A percentile compares a stretch with the other conserved stretches of the same genome.
These are phyloP conservation scores for Picea mariana DNA, from an alignment of 83 land plant genomes.

Conservation along the genomic window DNA sequence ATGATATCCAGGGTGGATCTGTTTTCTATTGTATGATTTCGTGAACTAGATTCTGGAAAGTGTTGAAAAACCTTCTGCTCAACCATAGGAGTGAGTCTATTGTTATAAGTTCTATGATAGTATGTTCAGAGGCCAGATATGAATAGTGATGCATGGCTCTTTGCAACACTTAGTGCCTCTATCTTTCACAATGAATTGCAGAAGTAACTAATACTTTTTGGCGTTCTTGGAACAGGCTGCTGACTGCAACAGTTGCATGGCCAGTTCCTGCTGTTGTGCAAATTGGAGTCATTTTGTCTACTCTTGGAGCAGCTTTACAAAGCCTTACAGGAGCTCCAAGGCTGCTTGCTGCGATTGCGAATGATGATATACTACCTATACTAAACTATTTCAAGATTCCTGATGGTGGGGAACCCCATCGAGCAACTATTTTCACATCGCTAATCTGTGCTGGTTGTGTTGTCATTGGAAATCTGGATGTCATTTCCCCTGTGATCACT, in stretches of 20 bases:
- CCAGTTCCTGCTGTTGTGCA: slow-evolving; percentile 55
- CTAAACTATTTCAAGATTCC: slow-evolving; percentile 51
- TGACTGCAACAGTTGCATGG: slow-evolving; percentile 61
- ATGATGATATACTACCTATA: slow-evolving; percentile 54
- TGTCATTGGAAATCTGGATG: slow-evolving; percentile 45
- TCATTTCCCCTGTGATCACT: slow-evolving; percentile 51
- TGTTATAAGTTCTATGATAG: too few relatives aligned
- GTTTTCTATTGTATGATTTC: too few relatives aligned
- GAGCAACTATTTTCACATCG: slow-evolving; percentile 52
- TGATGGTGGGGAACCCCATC: slow-evolving; percentile 46
- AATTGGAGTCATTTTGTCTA: slow-evolving; percentile 49
- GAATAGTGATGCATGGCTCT: not conserved
- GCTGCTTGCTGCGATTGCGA: slow-evolving; percentile 53
- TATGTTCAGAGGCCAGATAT: not conserved
- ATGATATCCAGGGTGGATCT: too few relatives aligned
- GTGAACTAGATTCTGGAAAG: too few relatives aligned
- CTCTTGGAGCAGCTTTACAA: slow-evolving; percentile 58
- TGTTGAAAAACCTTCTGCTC: too few relatives aligned
- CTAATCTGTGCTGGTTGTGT: slow-evolving; percentile 50
- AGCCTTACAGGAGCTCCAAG: slow-evolving; percentile 57
- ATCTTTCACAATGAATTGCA: not conserved
- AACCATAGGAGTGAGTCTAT: too few relatives aligned
- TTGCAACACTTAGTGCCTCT: not conserved
- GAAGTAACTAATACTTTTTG: not conserved
- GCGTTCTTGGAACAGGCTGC: slow-evolving; percentile 24